Evolutionary conservation across 2,329 filamentous ascomycete species (phyloP), one percentile per base, ranked within the genome.

Genomic region (Sclerotinia borealis): DNA sequence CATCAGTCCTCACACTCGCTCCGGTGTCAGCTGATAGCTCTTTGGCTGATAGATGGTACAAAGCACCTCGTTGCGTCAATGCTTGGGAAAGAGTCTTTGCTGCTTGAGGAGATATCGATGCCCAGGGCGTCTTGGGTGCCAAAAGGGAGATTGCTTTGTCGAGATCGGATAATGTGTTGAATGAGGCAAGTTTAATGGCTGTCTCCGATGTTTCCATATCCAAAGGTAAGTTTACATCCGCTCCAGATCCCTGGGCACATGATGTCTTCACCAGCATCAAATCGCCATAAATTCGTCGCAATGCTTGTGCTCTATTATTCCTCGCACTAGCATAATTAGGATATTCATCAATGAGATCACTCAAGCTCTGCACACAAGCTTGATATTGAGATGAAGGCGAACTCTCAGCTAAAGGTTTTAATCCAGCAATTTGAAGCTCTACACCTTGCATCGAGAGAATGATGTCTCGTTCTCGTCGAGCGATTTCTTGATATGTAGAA

Each of bases 291-390:
- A 86, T 75, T 54, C 87, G 78, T 27, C 88, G 78, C 36, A 83
- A 70, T 10, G 87, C 81, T 74, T 93, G 90, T 3, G 87, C 90
- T 56, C 89, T 82, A 75, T 93, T 93, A 73, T 92, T 89, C 64
- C 85, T 83, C 7, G 86, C 88, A 67, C 87, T 90, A 27, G 89
- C 88, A 74, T 93, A 93, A 37, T 77, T 75, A 3, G 89, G 87
- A 60, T 85, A 73, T 29, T 82, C 75, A 2, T 77, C 71, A 47
- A 92, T 83, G 37, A 92, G 78, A 2, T 75, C 72, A 36, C 81
- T 79, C 6, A 93, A 77, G 7, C 77, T 75, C 11, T 74, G 72
- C 22, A 86, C 74, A 60, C 79, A 80, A 41, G 75, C 66, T 31
- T 75, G 77, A 69, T 86, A 87, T 76, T 73, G n/a, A 69, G 73